A percentile compares a stretch with the other conserved stretches of the same genome.
Conservation (phyloP, 78 protist genomes). For the Polysphondylium violaceum region DNA sequence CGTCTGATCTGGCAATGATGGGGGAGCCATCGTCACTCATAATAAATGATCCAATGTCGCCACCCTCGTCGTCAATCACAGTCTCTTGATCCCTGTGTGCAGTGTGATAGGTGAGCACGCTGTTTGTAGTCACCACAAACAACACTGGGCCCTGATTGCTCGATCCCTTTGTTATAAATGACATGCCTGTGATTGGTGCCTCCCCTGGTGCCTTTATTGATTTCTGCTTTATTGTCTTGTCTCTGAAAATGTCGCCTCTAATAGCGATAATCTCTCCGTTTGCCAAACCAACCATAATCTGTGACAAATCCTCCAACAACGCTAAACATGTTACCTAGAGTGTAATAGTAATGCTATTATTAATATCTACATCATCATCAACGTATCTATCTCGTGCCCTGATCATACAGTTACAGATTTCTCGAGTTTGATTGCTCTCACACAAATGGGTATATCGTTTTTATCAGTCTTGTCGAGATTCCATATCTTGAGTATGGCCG, state of each 20-base stretch:
- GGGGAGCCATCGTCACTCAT: constrained; percentile 70
- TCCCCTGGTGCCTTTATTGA: constrained; percentile 33
- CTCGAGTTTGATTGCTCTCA: constrained; percentile 68
- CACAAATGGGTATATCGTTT: constrained; percentile 71
- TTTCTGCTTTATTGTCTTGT: constrained; percentile 56
- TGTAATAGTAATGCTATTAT: not conserved
- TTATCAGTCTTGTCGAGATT: constrained; percentile 63
- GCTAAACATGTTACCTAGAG: constrained; percentile 43
- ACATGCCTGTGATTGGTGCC: constrained; percentile 61
- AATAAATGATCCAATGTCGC: constrained; percentile 60
- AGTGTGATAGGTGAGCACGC: constrained; percentile 28
- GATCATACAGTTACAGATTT: constrained; percentile 4
- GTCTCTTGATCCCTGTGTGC: constrained; percentile 39
- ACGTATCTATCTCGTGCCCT: not conserved
- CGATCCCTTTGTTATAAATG: constrained; percentile 17
- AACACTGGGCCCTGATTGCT: constrained; percentile 12
- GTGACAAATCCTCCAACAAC: constrained; percentile 70
- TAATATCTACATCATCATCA: not conserved
- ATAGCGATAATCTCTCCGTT: constrained; percentile 74
- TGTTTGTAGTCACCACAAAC: constrained; percentile 42
- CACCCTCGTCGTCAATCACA: constrained; percentile 59
- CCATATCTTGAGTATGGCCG: constrained; percentile 48
- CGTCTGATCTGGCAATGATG: constrained; percentile 71
- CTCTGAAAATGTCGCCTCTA: constrained; percentile 67
- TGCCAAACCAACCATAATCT: constrained; percentile 71